These are phyloP conservation scores for Aspergillus luchuensis DNA, from an alignment of 2,329 filamentous ascomycete genomes.

Conservation along the genomic window DNA sequence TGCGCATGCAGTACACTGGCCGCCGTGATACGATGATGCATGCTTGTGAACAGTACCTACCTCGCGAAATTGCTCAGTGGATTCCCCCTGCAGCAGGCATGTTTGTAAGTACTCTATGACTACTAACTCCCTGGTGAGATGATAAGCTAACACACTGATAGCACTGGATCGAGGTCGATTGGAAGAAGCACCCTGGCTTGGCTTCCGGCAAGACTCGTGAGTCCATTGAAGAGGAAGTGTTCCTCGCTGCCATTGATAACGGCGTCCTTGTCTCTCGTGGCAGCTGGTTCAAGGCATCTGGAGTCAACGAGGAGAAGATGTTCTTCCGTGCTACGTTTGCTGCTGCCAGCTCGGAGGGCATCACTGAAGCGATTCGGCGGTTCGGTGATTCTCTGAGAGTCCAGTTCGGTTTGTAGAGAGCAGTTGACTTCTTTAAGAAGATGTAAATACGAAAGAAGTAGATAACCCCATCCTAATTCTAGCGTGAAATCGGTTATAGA, in stretches of 20 bases:
- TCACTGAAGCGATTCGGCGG: conserved; percentile 70
- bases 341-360: conserved; percentile 70
- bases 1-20: conserved; percentile 78
- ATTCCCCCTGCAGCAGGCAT: conserved; percentile 81
- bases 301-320: conserved; percentile 61
- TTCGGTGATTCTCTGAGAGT: conserved; percentile 73
- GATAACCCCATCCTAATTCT: neutral
- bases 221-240: conserved; percentile 80
- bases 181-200: conserved; percentile 48
- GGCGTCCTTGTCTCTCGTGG: conserved; percentile 81
- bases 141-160: conserved; percentile 18
- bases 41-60: conserved; percentile 78
- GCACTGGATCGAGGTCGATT: conserved; percentile 53
- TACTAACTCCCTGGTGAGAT: neutral
- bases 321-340: conserved; percentile 93
- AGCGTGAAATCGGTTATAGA: neutral
- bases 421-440: neutral
- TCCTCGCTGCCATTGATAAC: conserved; percentile 71
- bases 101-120: conserved; percentile 68
- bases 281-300: conserved; percentile 86
- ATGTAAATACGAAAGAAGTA: neutral
- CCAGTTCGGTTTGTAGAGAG: conserved; percentile 54
- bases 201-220: conserved; percentile 41
- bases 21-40: conserved; percentile 74
- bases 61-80: conserved; percentile 75